Base-by-base conservation (phyloP, 2,329 filamentous ascomycete species). In the Aspergillus unguis region DNA sequence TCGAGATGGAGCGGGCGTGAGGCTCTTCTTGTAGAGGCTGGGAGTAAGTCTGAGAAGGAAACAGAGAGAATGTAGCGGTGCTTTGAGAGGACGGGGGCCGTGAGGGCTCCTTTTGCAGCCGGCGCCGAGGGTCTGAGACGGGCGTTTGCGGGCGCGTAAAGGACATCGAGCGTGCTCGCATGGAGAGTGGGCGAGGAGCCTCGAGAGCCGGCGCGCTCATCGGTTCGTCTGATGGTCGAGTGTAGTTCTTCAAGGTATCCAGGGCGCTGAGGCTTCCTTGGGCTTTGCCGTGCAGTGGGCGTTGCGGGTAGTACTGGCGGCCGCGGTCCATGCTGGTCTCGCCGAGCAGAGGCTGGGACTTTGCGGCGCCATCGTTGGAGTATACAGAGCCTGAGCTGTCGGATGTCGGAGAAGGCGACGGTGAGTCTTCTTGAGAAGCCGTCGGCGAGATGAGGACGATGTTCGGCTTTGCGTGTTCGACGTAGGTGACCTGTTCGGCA, bases 361-460 rank as follows among this genome's bases (percentile, higher is more conserved):
- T 54, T 10, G 57, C 41, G 35, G 53, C 56, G 26, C 53, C 51
- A 5, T 54, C 50, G 40, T 52, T 51, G 9, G 57, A 58, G 42
- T 61, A 61, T 6, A 61, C 32, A 5, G 50, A 52, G 33, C 50
- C 44, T 2, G 36, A 38, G 6, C 36, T 38, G n/a, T 41, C 29
- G 1, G 49, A 45, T n/a, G 49, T 36, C 28, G 40, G 48, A 51
- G n/a, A 52, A 6, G 36, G 36, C n/a, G 36, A 38, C 7, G 36
- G 36, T 6, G 25, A 23, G 36, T 23, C 17, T 4, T 6, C 8
- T 10, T n/a, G 44, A 11, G 56, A 53, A 2, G 60, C 46, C 17
- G 62, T 54, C 7, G 68, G 61, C 31, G 64, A 67, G 52, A 71
- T 70, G 48, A 65, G 58, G 33, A 71, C 63, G 52, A 71, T 43